Conservation (phyloP, 129 eudicot genomes). For the Tagetes erecta region DNA sequence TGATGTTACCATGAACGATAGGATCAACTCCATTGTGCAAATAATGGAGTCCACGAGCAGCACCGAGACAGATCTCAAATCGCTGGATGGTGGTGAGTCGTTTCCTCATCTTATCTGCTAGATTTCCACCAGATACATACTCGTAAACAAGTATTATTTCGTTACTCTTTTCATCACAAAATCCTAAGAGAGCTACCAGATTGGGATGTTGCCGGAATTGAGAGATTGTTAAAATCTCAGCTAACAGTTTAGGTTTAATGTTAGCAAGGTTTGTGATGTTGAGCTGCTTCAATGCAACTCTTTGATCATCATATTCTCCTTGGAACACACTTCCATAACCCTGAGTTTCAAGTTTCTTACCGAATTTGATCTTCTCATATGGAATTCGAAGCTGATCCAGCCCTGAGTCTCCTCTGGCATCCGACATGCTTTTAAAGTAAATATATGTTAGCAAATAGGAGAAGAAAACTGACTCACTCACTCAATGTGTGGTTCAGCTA, state of each 20-base stretch:
- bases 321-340: constrained; percentile 37
- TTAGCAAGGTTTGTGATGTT: constrained; percentile 37
- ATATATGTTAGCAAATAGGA: background rate
- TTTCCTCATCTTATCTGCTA: constrained; percentile 35
- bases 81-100: constrained; percentile 37
- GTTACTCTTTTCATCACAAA: constrained; percentile 36
- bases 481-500: constrained; percentile 4
- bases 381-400: constrained; percentile 43
- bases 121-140: constrained; percentile 28
- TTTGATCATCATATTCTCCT: constrained; percentile 30
- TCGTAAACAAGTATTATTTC: constrained; percentile 36
- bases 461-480: background rate
- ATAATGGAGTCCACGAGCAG: constrained; percentile 39
- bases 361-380: constrained; percentile 34
- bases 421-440: constrained; percentile 24
- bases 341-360: constrained; percentile 20
- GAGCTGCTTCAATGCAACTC: constrained; percentile 34
- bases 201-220: constrained; percentile 36
- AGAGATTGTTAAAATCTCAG: constrained; percentile 31
- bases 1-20: constrained; percentile 32
- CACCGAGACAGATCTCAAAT: constrained; percentile 38
- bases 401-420: constrained; percentile 19
- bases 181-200: constrained; percentile 35
- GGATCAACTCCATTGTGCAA: constrained; percentile 30
- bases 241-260: constrained; percentile 27